A percentile compares a stretch with the other conserved stretches of the same genome.
Evolutionary conservation across 2,329 filamentous ascomycete genomes (phyloP).

Genomic region (Penicillium sclerotigenum): DNA sequence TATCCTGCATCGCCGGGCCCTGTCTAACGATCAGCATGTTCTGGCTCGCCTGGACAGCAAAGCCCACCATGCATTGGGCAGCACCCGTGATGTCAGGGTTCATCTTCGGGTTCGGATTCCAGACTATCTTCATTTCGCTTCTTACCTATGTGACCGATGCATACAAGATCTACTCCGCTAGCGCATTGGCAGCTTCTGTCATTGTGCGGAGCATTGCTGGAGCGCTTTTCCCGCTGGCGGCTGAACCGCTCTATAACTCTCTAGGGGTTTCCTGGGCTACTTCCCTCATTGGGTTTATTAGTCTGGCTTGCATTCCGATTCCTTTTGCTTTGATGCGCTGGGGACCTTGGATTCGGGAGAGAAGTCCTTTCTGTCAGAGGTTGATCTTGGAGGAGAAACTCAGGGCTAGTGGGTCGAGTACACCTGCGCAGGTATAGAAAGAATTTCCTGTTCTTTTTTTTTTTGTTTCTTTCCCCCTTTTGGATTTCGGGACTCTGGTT

Average conservation of each 20-base stretch:
- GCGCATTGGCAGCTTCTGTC: constrained; percentile 53
- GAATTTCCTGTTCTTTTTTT: neutral
- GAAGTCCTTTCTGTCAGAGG: constrained; percentile 33
- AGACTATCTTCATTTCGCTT: constrained; percentile 62
- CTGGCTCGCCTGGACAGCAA: constrained; percentile 61
- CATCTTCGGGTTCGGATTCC: constrained; percentile 60
- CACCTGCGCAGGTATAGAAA: constrained; percentile 14
- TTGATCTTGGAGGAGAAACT: constrained; percentile 23
- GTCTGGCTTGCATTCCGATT: constrained; percentile 39
- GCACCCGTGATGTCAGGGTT: constrained; percentile 60
- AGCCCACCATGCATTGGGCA: constrained; percentile 49
- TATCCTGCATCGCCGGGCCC: constrained; percentile 68
- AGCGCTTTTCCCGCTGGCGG: constrained; percentile 55
- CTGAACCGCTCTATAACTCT: constrained; percentile 36
- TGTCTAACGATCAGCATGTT: constrained; percentile 52
- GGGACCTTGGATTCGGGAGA: constrained; percentile 27
- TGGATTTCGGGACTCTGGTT: neutral
- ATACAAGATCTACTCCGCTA: constrained; percentile 63
- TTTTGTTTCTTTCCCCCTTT: neutral
- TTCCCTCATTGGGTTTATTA: constrained; percentile 41
- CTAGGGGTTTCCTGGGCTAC: constrained; percentile 44
- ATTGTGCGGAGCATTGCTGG: constrained; percentile 52
- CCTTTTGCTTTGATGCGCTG: constrained; percentile 38
- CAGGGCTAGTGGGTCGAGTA: constrained; percentile 14
- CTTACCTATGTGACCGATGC: constrained; percentile 65